phyloP scores from a whole-genome alignment of 345 rosid species.

The Durio zibethinus region DNA sequence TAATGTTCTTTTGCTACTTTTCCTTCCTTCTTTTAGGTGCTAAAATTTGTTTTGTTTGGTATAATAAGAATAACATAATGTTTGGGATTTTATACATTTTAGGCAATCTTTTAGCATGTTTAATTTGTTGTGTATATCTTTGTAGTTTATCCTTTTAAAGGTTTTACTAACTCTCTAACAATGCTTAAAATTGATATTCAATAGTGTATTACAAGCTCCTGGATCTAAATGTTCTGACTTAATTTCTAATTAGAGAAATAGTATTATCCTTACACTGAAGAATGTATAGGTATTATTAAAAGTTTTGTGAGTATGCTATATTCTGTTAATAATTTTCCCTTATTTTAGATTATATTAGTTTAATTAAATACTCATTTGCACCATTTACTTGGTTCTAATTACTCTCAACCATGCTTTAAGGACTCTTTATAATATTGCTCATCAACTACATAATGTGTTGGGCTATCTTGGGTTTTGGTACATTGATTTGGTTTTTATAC shows the following conservation, averaged over 20 bases:
- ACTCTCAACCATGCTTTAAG: slow-evolving; percentile 69
- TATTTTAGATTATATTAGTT: neutral
- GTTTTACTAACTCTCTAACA: neutral
- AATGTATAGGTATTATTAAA: slow-evolving; percentile 80
- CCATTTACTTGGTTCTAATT: slow-evolving; percentile 22
- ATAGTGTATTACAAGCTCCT: slow-evolving; percentile 66
- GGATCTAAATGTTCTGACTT: slow-evolving; percentile 73
- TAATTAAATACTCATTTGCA: slow-evolving; percentile 11
- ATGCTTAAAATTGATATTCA: slow-evolving; percentile 41
- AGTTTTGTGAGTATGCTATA: slow-evolving; percentile 7
- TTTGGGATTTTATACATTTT: neutral
- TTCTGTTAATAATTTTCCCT: slow-evolving; percentile 1
- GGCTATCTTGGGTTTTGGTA: slow-evolving; percentile 99
- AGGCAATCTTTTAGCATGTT: neutral
- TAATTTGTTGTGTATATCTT: neutral
- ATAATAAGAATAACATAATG: too few species aligned
- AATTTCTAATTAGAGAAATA: slow-evolving; percentile 68
- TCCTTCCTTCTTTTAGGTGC: too few species aligned
- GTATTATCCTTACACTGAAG: slow-evolving; percentile 75
- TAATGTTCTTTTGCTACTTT: too few species aligned
- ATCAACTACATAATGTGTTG: slow-evolving; percentile 85
- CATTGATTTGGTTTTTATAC: slow-evolving; percentile 32
- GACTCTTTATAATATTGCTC: slow-evolving; percentile 95
- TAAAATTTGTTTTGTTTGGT: too few species aligned
- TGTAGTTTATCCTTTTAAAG: neutral